Evolutionary conservation across 2,329 filamentous ascomycete species (phyloP), one percentile per base, ranked within the genome.

Genomic region (Colletotrichum filicis): DNA sequence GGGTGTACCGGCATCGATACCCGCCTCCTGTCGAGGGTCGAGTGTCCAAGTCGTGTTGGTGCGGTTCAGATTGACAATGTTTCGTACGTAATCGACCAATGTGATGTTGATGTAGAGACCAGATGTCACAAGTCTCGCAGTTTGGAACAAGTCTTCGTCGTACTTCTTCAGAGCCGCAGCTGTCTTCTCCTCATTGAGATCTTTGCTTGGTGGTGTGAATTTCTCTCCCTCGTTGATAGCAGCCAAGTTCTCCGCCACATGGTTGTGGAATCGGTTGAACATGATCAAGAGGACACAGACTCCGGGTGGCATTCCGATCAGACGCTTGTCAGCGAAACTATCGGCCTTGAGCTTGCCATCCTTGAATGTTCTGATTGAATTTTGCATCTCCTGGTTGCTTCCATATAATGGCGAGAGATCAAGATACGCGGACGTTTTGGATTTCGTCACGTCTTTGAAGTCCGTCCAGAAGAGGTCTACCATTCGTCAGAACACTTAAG

Each of bases 201-300:
- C 74, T 4, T 85, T 81, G 0, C 84, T 78, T 0, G 94, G 94
- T 73, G 91, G 92, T 0, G 87, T 89, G 82, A 98, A 98, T 26
- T 94, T 90, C 19, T 91, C 92, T 57, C 91, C 90, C 77, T 98
- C 95, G 78, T 98, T 98, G 82, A 98, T 96, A n/a, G 88, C 84
- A 0, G 93, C 93, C 22, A 98, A 85, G 74, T 96, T 93, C 66
- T 91, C 89, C 1, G 94, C 95, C 0, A 95, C 90, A 75, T 97
- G 89, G 82, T 98, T 98, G 83, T 98, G 96, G 83, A 97, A 97
- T 28, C 92, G 89, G 77, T 92, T 93, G 83, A 95, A 92, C 93
- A 95, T 94, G 60, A 95, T 88, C 32, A 95, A 83, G 3, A 95
- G 78, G 5, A 94, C 91, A 68, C 90, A 88, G 5, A 93, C 92